Evolutionary conservation across 305 asterid genomes (phyloP).

Genomic region (Fraxinus greggii): DNA sequence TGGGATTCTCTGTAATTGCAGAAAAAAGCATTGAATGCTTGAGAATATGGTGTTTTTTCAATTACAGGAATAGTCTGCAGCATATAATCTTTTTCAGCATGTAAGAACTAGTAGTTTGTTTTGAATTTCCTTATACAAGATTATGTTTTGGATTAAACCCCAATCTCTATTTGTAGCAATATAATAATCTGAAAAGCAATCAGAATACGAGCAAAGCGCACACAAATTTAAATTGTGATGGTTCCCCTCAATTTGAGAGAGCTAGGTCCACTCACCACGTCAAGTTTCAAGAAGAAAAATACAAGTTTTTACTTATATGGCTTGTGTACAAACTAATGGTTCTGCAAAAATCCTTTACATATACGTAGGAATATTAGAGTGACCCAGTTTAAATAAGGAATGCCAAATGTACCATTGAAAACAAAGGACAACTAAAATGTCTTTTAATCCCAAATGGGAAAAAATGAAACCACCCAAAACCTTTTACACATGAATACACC

Average conservation of each 20-base stretch:
- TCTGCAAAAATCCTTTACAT: not conserved
- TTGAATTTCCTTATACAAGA: not conserved
- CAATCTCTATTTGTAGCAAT: not conserved
- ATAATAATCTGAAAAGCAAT: not conserved
- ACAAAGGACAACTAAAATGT: not conserved
- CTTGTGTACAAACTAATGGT: not conserved
- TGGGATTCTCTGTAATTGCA: constrained; percentile 68
- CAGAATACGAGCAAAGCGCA: not conserved
- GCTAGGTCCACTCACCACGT: not conserved
- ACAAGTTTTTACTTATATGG: not conserved
- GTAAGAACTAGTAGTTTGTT: not conserved
- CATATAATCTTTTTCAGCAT: not conserved
- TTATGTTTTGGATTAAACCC: not conserved
- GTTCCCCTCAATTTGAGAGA: not conserved
- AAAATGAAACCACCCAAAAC: not conserved
- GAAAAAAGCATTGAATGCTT: not conserved
- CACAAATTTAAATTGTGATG: not conserved
- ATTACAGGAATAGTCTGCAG: not conserved
- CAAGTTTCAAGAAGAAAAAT: not conserved
- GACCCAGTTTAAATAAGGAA: not conserved
- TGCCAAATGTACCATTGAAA: not conserved
- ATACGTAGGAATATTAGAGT: not conserved
- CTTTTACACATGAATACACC: not conserved
- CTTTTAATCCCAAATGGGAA: not conserved
- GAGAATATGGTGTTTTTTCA: not conserved